Base-by-base conservation (phyloP, 2,329 filamentous ascomycete genomes). In the Dothiorella sarmentorum region DNA sequence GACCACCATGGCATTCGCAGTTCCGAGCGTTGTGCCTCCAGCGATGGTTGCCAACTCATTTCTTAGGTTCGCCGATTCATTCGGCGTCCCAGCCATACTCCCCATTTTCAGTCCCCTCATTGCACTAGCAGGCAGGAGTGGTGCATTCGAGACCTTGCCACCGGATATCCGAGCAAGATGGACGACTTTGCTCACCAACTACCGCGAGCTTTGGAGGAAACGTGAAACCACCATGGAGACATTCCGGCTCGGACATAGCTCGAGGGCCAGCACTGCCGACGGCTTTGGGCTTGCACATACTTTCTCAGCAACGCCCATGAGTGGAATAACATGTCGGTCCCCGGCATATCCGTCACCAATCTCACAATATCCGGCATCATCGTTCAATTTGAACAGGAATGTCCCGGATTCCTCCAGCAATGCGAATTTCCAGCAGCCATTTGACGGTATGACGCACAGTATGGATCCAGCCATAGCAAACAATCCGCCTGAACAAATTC, bases 71-170 rank as follows among this genome's bases (percentile, higher is more conserved):
- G 60, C 61, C 7, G 56, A 65, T 29, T 61, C 64, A 24, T 60
- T 72, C n/a, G 66, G 66, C 7, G 43, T 66, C 11, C 47, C 61
- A 17, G 63, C 62, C 24, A 26, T 73, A 31, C 69, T 71, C 17
- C 66, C 71, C 27, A 62, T 69, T 26, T 59, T 59, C 47, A 53
- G 57, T 11, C 57, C 60, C 26, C 40, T 57, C 5, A 59, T 59
- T 20, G 40, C 37, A 31, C 29, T 59, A 27, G 57, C 57, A 37
- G 57, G 49, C 3, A 38, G 57, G 7, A 59, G 47, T 51, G 57
- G 57, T 42, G 38, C 57, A 7, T 59, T 59, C 17, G 49, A 59
- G 24, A 33, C 29, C 9, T 31, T 59, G 10, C 26, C 57, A 9
- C 47, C 57, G 17, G 57, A 59, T 3, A 45, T 35, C 2, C 20